A percentile compares a stretch with the other conserved stretches of the same genome.
Conservation (phyloP, 345 rosid genomes). For the Microthlaspi erraticum region DNA sequence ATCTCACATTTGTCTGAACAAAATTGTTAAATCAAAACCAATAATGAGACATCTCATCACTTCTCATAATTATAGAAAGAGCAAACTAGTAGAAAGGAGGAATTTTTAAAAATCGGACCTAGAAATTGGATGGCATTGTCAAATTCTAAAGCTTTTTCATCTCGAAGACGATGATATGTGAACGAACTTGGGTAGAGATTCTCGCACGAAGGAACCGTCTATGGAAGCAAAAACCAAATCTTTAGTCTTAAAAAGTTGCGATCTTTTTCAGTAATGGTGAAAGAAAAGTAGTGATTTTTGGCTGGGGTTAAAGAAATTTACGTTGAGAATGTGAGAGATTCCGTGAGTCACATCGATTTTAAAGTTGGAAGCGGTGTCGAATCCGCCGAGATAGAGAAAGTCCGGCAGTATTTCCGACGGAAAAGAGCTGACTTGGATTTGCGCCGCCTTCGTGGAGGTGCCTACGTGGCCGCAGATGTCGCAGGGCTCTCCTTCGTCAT, state of each 20-base stretch:
- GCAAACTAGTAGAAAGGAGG: neutral
- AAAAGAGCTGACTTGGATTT: neutral
- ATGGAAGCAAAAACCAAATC: neutral
- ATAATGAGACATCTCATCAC: neutral
- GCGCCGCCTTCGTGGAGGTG: neutral
- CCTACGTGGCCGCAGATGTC: neutral
- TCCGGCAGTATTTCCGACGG: neutral
- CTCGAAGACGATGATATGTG: neutral
- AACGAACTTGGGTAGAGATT: neutral
- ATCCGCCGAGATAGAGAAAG: neutral
- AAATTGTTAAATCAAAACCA: neutral
- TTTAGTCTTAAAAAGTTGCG: neutral
- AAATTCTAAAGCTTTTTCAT: neutral
- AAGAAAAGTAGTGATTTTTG: neutral
- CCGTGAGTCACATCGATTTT: neutral
- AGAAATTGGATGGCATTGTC: conserved; percentile 6
- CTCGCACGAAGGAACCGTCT: neutral
- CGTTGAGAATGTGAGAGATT: neutral
- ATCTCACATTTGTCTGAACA: conserved; percentile 20
- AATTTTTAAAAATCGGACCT: neutral
- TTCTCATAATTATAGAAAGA: neutral
- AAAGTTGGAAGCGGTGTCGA: neutral
- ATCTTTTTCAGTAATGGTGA: neutral
- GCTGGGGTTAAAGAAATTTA: neutral
- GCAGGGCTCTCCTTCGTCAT: neutral